A percentile compares a stretch with the other conserved stretches of the same genome.
phyloP scores from a whole-genome alignment of 2,329 filamentous ascomycete species.

The Didymella keratinophila region DNA sequence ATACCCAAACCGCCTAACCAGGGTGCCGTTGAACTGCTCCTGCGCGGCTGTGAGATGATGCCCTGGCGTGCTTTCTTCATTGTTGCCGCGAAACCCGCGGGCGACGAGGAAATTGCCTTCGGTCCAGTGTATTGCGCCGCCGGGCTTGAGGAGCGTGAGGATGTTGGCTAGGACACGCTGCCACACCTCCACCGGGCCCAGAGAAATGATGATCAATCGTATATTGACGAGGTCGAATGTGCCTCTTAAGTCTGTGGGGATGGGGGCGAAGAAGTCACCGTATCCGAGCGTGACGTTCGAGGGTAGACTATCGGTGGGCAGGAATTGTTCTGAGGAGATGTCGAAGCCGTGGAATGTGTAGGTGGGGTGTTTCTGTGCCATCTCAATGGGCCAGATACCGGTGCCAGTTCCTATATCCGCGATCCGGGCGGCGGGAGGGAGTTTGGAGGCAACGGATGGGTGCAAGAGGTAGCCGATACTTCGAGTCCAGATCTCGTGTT shows the following conservation, averaged over 20 bases:
- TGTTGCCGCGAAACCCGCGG: conserved; percentile 32
- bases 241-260: conserved; percentile 36
- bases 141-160: conserved; percentile 39
- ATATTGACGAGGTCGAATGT: conserved; percentile 44
- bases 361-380: conserved; percentile 29
- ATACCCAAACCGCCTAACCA: conserved; percentile 34
- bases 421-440: conserved; percentile 36
- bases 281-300: conserved; percentile 33
- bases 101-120: conserved; percentile 40
- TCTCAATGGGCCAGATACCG: conserved; percentile 41
- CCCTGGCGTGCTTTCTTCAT: conserved; percentile 19
- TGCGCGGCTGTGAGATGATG: conserved; percentile 33
- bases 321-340: conserved; percentile 38
- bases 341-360: conserved; percentile 41
- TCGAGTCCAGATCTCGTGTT: conserved; percentile 40
- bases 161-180: conserved; percentile 33
- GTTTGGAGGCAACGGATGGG: conserved; percentile 26
- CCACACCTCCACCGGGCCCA: conserved; percentile 36
- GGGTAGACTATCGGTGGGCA: conserved; percentile 24
- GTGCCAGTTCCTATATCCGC: conserved; percentile 45
- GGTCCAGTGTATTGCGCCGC: conserved; percentile 41
- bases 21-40: conserved; percentile 30
- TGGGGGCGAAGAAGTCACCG: conserved; percentile 40
- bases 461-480: conserved; percentile 41
- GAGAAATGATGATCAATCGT: conserved; percentile 40